Percentiles rank a stretch among this genome's conserved stretches.
Evolutionary conservation across 331 rosid genomes (phyloP).

Genomic region (Ulmus americana): DNA sequence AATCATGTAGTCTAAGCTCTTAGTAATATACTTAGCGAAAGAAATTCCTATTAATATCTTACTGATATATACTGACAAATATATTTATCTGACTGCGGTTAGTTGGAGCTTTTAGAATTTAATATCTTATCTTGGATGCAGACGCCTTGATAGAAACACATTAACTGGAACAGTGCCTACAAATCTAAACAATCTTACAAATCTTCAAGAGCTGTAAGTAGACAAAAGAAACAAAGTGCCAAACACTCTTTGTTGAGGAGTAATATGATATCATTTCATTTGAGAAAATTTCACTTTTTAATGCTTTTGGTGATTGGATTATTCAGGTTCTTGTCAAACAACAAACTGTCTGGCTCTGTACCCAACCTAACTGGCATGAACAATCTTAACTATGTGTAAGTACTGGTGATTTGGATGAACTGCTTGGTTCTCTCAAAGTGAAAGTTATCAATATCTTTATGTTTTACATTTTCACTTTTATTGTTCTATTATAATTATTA

Average conservation of each 20-base stretch:
- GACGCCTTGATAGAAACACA: slow-evolving; percentile 47
- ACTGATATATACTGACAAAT: too few species aligned
- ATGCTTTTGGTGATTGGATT: not conserved
- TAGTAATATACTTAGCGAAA: not conserved
- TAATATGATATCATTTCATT: not conserved
- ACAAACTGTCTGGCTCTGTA: slow-evolving; percentile 38
- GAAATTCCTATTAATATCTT: too few species aligned
- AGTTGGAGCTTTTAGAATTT: not conserved
- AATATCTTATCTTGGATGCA: slow-evolving; percentile 19
- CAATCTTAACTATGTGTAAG: slow-evolving; percentile 49
- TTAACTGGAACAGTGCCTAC: slow-evolving; percentile 40
- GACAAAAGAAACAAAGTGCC: slow-evolving; percentile 3
- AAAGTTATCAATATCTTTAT: too few species aligned
- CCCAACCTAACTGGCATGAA: slow-evolving; percentile 52
- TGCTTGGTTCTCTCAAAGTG: not conserved
- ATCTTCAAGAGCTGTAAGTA: slow-evolving; percentile 40
- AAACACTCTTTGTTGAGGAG: not conserved
- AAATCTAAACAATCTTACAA: slow-evolving; percentile 43
- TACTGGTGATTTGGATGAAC: not conserved
- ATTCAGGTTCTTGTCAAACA: slow-evolving; percentile 50
- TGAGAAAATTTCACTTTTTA: not conserved
- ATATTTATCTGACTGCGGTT: not conserved
- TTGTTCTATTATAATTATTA: slow-evolving; percentile 4
- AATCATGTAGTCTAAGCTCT: not conserved
- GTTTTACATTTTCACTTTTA: not conserved